Base-by-base conservation (phyloP, 257 asterid genomes). In the Solanum pinnatisectum region DNA sequence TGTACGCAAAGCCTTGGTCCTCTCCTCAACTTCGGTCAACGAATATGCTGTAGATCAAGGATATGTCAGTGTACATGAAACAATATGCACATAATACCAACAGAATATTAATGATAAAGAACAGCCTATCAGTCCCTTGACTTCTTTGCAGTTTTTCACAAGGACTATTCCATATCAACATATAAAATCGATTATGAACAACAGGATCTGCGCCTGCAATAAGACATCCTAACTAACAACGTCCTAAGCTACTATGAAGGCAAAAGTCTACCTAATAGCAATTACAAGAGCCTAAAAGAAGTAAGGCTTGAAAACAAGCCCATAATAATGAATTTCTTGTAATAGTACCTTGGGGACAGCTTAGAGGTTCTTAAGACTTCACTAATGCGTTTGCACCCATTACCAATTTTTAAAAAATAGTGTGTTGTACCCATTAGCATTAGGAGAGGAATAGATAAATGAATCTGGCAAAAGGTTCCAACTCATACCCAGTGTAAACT, bases 21-120 rank as follows among this genome's bases (percentile, higher is more conserved):
- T 95, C 92, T 92, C 90, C 84, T 90, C 96, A 86, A 95, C 89
- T 88, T 95, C 98, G 18, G 93, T 93, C 90, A 87, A 60, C 18
- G 98, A 86, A 91, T 92, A 93, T 40, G 96, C 98, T 95, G 95
- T 91, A 89, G 65, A 87, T 25, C 27, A 16, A 30, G 68, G 12
- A 81, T 30, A 46, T n/a, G 85, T 81, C 70, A 46, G 85, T 10
- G 18, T 60, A 52, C 32, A 1, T 1, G 25, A 22, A 88, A 81
- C 11, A 33, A 46, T 81, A 46, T 16, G 42, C 85, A 18, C 40
- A 27, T 49, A 30, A 81, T 46, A 49, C 85, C 67, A 81, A 81
- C 42, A 49, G 85, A 81, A 46, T 15, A 81, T 81, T 10, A 30
- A 30, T 81, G 25, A 81, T 20, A 81, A 81, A 81, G 30, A 4